These are phyloP conservation scores for Spiromastix sp. DNA, from an alignment of 2,329 filamentous ascomycete species.

Conservation along the genomic window DNA sequence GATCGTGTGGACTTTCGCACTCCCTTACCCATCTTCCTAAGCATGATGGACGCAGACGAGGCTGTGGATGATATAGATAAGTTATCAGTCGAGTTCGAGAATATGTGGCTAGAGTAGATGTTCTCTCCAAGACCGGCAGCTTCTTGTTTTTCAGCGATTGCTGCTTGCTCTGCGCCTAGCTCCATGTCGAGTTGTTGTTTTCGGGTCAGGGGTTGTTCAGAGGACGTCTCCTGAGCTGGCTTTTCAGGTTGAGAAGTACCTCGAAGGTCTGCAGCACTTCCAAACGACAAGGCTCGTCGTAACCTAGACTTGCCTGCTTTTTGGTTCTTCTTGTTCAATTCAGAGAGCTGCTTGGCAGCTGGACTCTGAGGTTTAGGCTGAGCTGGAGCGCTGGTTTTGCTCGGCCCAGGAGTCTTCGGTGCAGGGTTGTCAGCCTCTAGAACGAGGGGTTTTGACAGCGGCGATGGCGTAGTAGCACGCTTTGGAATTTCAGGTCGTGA, in stretches of 20 bases:
- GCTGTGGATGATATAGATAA: conserved; percentile 45
- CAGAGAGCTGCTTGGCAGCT: conserved; percentile 73
- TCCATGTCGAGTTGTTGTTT: conserved; percentile 56
- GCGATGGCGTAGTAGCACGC: not conserved
- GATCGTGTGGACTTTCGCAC: conserved; percentile 91
- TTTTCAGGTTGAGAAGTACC: conserved; percentile 60
- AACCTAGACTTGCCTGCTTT: conserved; percentile 78
- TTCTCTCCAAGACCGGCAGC: conserved; percentile 81
- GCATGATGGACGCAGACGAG: conserved; percentile 40
- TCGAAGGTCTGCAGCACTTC: conserved; percentile 82
- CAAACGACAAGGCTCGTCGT: conserved; percentile 89
- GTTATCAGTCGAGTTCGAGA: conserved; percentile 88
- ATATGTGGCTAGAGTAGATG: conserved; percentile 83
- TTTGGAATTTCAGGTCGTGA: conserved; percentile 10
- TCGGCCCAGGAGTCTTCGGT: conserved; percentile 25
- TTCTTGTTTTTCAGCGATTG: conserved; percentile 87
- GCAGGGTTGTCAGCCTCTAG: conserved; percentile 19
- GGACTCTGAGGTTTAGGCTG: conserved; percentile 42
- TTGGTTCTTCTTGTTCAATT: conserved; percentile 70
- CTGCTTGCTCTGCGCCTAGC: conserved; percentile 77
- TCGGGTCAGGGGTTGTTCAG: conserved; percentile 48
- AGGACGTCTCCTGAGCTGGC: conserved; percentile 29
- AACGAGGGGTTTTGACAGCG: not conserved
- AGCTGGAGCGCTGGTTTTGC: no score
- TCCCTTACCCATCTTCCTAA: conserved; percentile 97